Evolutionary conservation across 192 early-diverging fungal genomes (phyloP).

Genomic region (Funneliformis geosporum): DNA sequence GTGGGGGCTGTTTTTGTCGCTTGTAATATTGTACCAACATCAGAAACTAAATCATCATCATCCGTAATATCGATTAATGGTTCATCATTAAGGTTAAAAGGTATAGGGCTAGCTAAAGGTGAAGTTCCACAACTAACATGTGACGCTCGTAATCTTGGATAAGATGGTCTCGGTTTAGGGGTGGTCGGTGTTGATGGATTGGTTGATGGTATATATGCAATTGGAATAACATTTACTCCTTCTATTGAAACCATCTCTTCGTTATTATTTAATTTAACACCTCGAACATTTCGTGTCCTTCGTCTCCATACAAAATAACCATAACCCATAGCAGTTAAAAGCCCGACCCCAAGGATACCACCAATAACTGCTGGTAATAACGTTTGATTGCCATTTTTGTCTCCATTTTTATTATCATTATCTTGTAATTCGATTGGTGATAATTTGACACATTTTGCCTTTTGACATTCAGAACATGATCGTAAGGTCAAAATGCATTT

Average conservation of each 20-base stretch:
- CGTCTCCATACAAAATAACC: not conserved
- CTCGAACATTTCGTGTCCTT: not conserved
- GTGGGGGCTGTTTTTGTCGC: conserved; percentile 17
- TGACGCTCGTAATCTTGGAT: not conserved
- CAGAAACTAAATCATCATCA: conserved; percentile 1
- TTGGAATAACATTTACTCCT: conserved; percentile 30
- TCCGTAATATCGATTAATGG: not conserved
- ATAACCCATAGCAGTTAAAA: not conserved
- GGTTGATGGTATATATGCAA: conserved; percentile 30
- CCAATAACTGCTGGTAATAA: conserved; percentile 24
- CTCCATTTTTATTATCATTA: not conserved
- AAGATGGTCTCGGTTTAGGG: not conserved
- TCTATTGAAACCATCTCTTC: not conserved
- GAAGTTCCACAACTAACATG: conserved; percentile 12
- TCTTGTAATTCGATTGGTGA: not conserved
- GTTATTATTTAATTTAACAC: not conserved
- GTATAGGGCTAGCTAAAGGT: conserved; percentile 29
- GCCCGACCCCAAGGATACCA: conserved; percentile 4
- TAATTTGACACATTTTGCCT: not conserved
- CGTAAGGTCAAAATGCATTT: not conserved
- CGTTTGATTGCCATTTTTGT: not conserved
- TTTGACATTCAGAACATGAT: conserved; percentile 3
- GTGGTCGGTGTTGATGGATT: not conserved
- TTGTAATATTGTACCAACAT: conserved; percentile 19
- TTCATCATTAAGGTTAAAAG: not conserved